Percentiles rank a stretch among this genome's conserved stretches.
Evolutionary conservation across 2,329 filamentous ascomycete species (phyloP).

Genomic region (Lasiodiplodia hormozganensis): DNA sequence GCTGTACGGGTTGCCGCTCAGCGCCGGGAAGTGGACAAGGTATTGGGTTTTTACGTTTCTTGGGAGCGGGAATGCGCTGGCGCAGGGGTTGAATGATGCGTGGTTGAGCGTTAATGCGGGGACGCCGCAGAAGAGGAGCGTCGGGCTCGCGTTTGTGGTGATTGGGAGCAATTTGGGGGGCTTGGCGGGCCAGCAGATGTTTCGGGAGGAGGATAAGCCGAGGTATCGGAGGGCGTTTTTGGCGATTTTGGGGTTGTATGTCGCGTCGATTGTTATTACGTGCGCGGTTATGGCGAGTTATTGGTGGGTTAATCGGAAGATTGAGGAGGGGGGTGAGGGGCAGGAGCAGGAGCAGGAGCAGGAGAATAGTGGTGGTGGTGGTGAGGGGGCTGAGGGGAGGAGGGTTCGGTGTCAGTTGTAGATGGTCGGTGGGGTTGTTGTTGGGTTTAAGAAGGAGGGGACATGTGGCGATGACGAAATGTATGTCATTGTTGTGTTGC

Average conservation of each 20-base stretch:
- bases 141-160: not conserved
- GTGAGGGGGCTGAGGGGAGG: not conserved
- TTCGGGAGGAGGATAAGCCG: not conserved
- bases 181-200: not conserved
- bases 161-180: slow-evolving; percentile 1
- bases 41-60: not conserved
- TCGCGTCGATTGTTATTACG: not conserved
- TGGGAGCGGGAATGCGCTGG: not conserved
- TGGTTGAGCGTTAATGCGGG: slow-evolving; percentile 3
- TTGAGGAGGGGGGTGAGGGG: not conserved
- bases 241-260: not conserved
- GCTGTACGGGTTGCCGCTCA: not conserved
- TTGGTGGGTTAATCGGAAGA: not conserved
- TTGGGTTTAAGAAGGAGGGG: no score
- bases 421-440: not conserved
- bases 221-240: not conserved
- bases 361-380: no score
- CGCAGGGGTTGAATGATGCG: not conserved
- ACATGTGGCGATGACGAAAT: no score
- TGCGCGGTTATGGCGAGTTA: not conserved
- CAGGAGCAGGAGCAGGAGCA: no score
- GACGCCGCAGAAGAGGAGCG: not conserved
- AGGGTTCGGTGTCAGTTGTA: not conserved
- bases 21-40: not conserved
- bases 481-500: no score